Evolutionary conservation across 768 basidiomycete genomes (phyloP).

Genomic region (Leccinum rimulosum): DNA sequence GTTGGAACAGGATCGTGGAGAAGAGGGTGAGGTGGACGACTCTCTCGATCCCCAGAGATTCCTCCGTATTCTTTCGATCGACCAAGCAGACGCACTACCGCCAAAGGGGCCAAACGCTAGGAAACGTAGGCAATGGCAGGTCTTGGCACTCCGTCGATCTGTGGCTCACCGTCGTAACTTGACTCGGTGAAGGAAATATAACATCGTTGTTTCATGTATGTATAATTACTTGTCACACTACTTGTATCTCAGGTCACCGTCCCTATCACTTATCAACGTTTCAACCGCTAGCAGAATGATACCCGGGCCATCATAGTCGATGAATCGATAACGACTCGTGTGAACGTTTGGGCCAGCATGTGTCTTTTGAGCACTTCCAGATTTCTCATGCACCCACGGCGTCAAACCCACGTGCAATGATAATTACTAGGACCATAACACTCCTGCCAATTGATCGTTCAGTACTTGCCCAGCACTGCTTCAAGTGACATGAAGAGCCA

Average conservation of each 20-base stretch:
- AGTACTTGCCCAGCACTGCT: not conserved
- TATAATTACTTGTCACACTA: not conserved
- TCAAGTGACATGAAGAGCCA: constrained; percentile 14
- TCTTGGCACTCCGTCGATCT: constrained; percentile 41
- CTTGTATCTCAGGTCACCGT: not conserved
- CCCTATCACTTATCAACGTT: not conserved
- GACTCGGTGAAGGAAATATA: constrained; percentile 8
- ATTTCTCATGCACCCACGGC: not conserved
- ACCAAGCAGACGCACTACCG: constrained; percentile 37
- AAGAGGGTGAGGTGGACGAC: constrained; percentile 79
- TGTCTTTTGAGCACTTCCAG: not conserved
- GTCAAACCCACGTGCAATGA: not conserved
- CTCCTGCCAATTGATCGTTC: not conserved
- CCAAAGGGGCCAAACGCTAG: constrained; percentile 35
- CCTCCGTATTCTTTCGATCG: constrained; percentile 53
- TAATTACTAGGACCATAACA: not conserved
- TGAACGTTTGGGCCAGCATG: not conserved
- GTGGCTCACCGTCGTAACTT: constrained; percentile 23
- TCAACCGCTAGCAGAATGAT: not conserved
- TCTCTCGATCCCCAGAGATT: constrained; percentile 54
- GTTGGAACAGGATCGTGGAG: constrained; percentile 72
- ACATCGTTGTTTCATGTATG: not conserved
- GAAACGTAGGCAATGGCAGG: constrained; percentile 47
- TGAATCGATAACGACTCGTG: not conserved
- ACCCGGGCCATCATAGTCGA: not conserved